Evolutionary conservation across 73 alveolate genomes (phyloP), one percentile per base, ranked within the genome.

Genomic region (Symbiodinium pilosum): DNA sequence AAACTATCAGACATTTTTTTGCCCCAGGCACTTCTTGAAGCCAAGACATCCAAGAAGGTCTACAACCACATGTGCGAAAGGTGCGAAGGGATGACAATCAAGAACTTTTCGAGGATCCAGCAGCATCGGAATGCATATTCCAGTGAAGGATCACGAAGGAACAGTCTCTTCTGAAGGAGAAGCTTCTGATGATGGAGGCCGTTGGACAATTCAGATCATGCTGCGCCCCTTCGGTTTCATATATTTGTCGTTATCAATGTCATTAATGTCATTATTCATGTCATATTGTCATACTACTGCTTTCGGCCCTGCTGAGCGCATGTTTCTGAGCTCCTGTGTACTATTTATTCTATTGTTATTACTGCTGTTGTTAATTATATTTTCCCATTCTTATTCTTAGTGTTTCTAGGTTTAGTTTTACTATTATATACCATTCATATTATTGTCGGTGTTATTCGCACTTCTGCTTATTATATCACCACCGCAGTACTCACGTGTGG

Each of bases 61-160:
- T 93, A 93, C 93, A 43, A 69, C 14, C 98, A 93, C 98, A 93
- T 93, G 98, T 81, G 83, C 39, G 97, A 91, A 28, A 91, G 98
- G 98, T 26, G 56, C 42, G 75, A 21, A 28, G 24, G 47, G 51
- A n/a, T n/a, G n/a, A n/a, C n/a, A n/a, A 21, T 12, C 41, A 38
- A 36, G 26, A 14, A 4, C n/a, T 14, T 4, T 4, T 11, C 64
- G 30, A n/a, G n/a, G n/a, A n/a, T n/a, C n/a, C n/a, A n/a, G n/a
- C n/a, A n/a, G n/a, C 28, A 11, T 64, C 52, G 7, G 51, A 69
- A 9, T n/a, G 38, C n/a, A 7, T 14, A 34, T 3, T 2, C 14
- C 36, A 21, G 43, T n/a, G 40, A 42, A 93, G 98, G 91, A 81
- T 93, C 84, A 73, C 92, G 18, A 73, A 93, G 83, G 98, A 93